Conservation (phyloP, 139 green algal genomes). For the Coccomyxa sp. region DNA sequence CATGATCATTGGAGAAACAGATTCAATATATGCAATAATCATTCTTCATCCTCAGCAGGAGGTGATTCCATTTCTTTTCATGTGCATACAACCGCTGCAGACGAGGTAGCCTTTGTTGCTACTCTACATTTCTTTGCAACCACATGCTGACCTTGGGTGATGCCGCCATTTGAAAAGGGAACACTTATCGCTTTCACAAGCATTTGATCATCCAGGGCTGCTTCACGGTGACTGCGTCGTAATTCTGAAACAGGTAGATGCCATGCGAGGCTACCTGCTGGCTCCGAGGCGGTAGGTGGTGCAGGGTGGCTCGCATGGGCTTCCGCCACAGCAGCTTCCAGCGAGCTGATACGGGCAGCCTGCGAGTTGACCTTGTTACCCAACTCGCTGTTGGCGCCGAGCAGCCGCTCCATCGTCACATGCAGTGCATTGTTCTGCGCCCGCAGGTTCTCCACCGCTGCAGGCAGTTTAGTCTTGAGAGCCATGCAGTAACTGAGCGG, state of each 20-base stretch:
- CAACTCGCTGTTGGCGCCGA: constrained; percentile 27
- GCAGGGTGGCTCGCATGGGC: no score
- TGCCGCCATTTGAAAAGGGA: neutral
- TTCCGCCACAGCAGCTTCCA: neutral
- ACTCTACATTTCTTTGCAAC: neutral
- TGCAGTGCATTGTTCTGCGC: constrained; percentile 8
- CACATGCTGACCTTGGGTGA: neutral
- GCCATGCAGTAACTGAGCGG: no score
- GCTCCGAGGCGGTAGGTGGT: neutral
- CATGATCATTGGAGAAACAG: neutral
- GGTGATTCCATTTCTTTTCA: neutral
- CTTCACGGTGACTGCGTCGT: no score
- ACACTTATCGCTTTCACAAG: neutral
- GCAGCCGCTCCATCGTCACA: constrained; percentile 24
- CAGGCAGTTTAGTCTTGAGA: neutral
- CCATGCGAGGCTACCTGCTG: neutral
- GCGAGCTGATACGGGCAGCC: neutral
- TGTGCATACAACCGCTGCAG: neutral
- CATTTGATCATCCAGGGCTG: neutral
- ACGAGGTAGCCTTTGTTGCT: neutral
- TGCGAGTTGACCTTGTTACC: constrained; percentile 28
- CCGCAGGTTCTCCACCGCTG: neutral
- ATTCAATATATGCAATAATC: no score
- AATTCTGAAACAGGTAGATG: no score
- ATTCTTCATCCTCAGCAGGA: neutral